Evolutionary conservation across 352 stramenopile species (phyloP).

Genomic region (Sclerospora graminicola): DNA sequence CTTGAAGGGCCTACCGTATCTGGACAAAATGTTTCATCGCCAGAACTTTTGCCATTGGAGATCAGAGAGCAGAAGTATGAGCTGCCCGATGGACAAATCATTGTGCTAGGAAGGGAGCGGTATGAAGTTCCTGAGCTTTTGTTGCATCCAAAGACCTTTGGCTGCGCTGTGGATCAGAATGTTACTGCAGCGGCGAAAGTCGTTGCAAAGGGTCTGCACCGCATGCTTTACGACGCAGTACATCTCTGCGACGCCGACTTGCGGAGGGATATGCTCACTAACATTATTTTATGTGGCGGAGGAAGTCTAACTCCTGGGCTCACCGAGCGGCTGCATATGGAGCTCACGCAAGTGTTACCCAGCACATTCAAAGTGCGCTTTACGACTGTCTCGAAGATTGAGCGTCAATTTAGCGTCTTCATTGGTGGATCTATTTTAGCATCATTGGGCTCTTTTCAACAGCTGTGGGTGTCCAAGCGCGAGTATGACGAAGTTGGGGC

Average conservation of each 20-base stretch:
- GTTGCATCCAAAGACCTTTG: constrained; percentile 54
- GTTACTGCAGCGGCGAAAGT: constrained; percentile 34
- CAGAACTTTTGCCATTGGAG: constrained; percentile 7
- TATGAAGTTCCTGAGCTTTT: constrained; percentile 70
- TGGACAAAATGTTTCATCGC: constrained; percentile 10
- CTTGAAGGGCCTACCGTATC: constrained; percentile 25
- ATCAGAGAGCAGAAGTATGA: constrained; percentile 50
- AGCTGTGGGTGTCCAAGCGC: constrained; percentile 79
- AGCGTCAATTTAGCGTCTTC: constrained; percentile 83
- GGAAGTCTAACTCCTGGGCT: constrained; percentile 63
- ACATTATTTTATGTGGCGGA: constrained; percentile 82
- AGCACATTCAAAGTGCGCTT: constrained; percentile 85
- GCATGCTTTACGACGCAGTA: constrained; percentile 79
- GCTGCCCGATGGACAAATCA: constrained; percentile 60
- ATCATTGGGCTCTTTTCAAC: constrained; percentile 82
- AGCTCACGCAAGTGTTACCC: constrained; percentile 68
- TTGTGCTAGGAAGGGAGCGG: constrained; percentile 58
- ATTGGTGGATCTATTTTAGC: constrained; percentile 83
- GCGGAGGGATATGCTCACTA: constrained; percentile 75
- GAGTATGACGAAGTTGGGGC: constrained; percentile 80
- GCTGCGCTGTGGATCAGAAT: constrained; percentile 31
- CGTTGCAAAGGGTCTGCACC: constrained; percentile 51
- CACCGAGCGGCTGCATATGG: constrained; percentile 67
- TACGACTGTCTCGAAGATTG: constrained; percentile 69
- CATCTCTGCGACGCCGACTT: constrained; percentile 77